Evolutionary conservation across 345 rosid genomes (phyloP).

Genomic region (Geranium rotundifolium): DNA sequence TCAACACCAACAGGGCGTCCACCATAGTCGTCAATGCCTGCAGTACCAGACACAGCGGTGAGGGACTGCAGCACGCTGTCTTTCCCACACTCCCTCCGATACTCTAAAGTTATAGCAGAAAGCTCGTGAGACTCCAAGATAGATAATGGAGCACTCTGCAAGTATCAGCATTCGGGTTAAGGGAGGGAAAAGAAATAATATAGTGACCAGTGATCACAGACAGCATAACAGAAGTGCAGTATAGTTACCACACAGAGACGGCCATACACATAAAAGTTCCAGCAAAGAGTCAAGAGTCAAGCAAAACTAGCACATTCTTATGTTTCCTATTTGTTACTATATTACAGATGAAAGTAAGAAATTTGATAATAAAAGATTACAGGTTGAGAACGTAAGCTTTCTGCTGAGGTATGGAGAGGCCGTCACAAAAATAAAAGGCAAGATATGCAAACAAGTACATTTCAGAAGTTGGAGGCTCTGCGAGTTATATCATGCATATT

Average conservation of each 20-base stretch:
- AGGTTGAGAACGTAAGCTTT: too few relatives aligned
- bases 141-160: slow-evolving; percentile 80
- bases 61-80: slow-evolving; percentile 91
- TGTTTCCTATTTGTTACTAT: too few relatives aligned
- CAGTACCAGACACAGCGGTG: slow-evolving; percentile 36
- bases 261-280: too few relatives aligned
- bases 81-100: slow-evolving; percentile 89
- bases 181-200: neutral
- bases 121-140: slow-evolving; percentile 84
- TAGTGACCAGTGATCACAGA: too few relatives aligned
- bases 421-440: neutral
- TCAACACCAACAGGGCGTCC: slow-evolving; percentile 40
- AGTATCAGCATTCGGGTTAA: slow-evolving; percentile 2
- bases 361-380: too few relatives aligned
- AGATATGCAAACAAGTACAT: neutral
- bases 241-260: too few relatives aligned
- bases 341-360: too few relatives aligned
- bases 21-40: slow-evolving; percentile 21
- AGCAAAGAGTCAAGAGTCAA: too few relatives aligned
- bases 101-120: slow-evolving; percentile 68
- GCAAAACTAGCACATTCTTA: too few relatives aligned
- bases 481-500: neutral
- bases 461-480: neutral
- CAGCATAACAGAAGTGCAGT: too few relatives aligned
- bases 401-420: neutral